Percentiles rank a stretch among this genome's conserved stretches.
Conservation (phyloP, 768 basidiomycete genomes). For the Coprinopsis cinerea region DNA sequence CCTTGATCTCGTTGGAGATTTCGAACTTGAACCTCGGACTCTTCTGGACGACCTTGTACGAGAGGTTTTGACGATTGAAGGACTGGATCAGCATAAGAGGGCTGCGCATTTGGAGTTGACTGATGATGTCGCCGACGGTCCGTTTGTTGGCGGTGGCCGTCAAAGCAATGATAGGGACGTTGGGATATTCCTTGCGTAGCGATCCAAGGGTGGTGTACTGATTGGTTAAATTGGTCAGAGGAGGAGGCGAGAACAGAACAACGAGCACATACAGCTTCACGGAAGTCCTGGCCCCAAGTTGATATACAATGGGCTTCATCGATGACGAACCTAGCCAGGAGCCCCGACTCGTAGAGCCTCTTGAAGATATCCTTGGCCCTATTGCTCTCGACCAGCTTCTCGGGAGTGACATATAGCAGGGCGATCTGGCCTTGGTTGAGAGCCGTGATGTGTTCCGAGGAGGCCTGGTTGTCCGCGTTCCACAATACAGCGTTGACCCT, state of each 20-base stretch:
- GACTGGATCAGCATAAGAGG: constrained; percentile 69
- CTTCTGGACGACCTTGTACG: constrained; percentile 55
- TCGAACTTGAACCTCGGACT: constrained; percentile 43
- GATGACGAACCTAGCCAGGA: constrained; percentile 84
- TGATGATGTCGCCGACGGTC: constrained; percentile 73
- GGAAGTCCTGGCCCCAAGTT: constrained; percentile 92
- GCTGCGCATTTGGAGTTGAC: constrained; percentile 54
- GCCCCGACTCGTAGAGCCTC: constrained; percentile 47
- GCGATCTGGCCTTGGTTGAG: constrained; percentile 24
- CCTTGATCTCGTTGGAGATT: constrained; percentile 65
- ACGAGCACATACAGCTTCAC: constrained; percentile 56
- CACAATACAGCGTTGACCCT: constrained; percentile 62
- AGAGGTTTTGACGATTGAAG: constrained; percentile 91
- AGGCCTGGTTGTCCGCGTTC: constrained; percentile 46
- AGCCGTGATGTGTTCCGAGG: constrained; percentile 44
- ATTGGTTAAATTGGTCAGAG: neutral
- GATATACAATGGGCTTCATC: constrained; percentile 97
- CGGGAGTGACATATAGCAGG: constrained; percentile 82
- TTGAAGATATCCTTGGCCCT: constrained; percentile 49
- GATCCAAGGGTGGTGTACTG: constrained; percentile 66
- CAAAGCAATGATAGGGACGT: constrained; percentile 89
- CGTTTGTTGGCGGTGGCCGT: constrained; percentile 89
- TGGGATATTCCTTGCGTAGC: constrained; percentile 69
- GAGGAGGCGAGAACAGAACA: neutral
- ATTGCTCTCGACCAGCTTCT: constrained; percentile 67